Base-by-base conservation (phyloP, 1,284 basidiomycete species). In the Xerocomus nothofagi region DNA sequence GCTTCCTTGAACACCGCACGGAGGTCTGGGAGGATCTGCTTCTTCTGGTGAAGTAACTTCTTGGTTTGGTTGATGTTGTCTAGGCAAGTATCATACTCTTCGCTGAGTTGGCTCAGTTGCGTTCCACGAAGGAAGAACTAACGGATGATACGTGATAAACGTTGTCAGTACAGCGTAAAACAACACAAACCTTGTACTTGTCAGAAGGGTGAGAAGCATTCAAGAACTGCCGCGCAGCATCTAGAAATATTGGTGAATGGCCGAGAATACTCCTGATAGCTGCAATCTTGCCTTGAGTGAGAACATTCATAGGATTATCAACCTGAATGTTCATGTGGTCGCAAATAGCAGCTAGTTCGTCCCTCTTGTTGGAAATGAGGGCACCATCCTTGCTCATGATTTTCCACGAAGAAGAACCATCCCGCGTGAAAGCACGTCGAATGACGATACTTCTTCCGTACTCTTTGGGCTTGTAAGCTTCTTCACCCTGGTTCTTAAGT, bases 241-340 rank as follows among this genome's bases (percentile, higher is more conserved):
- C 75, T 78, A 44, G 20, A 34, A 33, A 50, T 15, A 40, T 23
- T 18, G 9, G 45, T 53, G 40, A 48, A 43, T 32, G 20, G 15
- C n/a, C 1, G 6, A 30, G n/a, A 38, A 43, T 14, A 21, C 5
- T 27, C 17, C 3, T 18, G 7, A 17, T 27, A 18, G 21, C 44
- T 10, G 17, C 29, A 37, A 27, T 54, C 62, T 39, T 66, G 79
- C 91, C 92, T 77, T 97, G 94, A 2, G 92, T 96, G 29, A 96
- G 76, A 33, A 99, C 86, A 55, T 94, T 97, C 79, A 98, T 85
- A 0, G 95, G 95, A 62, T 98, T 98, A 66, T 99, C 97, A 52
- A 98, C 91, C 63, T 94, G 92, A 53, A 99, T 93, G 63, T 93
- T 92, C 84, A 96, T 95, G 60, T 94, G 89, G 63, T 97, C 91